Percentiles rank a stretch among this genome's conserved stretches.
These are phyloP conservation scores for Patellifolia procumbens DNA, from an alignment of 179 eudicot species.

Conservation along the genomic window DNA sequence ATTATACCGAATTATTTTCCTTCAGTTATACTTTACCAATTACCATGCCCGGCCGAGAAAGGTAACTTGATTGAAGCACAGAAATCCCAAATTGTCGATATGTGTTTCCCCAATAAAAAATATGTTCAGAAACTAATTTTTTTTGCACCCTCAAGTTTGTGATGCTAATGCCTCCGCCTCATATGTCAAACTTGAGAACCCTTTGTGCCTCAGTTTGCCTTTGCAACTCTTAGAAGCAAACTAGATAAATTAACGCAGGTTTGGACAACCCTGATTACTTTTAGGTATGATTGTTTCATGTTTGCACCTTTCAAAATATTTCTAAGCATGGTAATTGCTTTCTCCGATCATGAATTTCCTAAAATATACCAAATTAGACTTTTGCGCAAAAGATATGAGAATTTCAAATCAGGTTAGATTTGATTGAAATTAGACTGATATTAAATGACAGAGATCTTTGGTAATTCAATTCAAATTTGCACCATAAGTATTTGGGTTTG, in stretches of 20 bases:
- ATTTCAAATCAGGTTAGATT: neutral
- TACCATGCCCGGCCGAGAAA: neutral
- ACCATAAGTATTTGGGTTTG: neutral
- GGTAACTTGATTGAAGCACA: neutral
- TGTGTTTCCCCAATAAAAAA: neutral
- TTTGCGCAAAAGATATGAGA: neutral
- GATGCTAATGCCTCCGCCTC: neutral
- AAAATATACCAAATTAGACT: neutral
- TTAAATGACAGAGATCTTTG: neutral
- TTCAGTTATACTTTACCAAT: neutral
- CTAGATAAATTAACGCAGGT: neutral
- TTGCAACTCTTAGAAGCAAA: neutral
- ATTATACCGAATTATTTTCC: no score
- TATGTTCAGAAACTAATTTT: neutral
- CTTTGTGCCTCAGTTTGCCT: neutral
- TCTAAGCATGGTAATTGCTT: neutral
- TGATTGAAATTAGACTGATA: neutral
- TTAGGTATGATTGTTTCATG: neutral
- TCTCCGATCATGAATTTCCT: neutral
- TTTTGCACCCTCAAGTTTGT: neutral
- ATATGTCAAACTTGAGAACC: neutral
- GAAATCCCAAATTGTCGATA: neutral
- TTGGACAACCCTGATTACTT: neutral
- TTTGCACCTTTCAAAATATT: neutral
- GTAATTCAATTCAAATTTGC: neutral